phyloP scores from a whole-genome alignment of 2,329 filamentous ascomycete species.

The Elsinoe perseae region DNA sequence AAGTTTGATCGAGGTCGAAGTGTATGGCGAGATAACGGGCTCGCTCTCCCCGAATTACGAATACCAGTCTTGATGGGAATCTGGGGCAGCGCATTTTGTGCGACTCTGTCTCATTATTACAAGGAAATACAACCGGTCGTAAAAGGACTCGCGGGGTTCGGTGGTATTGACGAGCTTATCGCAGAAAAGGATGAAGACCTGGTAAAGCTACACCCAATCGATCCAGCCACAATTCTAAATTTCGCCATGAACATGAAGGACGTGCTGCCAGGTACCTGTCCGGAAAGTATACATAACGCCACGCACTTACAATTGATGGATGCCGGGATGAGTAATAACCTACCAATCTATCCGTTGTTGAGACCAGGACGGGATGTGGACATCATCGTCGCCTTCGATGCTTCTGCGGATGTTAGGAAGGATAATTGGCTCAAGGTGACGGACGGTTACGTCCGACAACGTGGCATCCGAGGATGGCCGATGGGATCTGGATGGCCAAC shows the following conservation, averaged over 20 bases:
- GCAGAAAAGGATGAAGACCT: slow-evolving; percentile 75
- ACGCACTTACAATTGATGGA: slow-evolving; percentile 71
- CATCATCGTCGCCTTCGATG: slow-evolving; percentile 86
- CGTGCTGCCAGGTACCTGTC: slow-evolving; percentile 66
- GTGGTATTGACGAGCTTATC: slow-evolving; percentile 69
- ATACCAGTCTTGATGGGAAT: slow-evolving; percentile 81
- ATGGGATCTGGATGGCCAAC: slow-evolving; percentile 90
- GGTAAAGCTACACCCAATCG: slow-evolving; percentile 87
- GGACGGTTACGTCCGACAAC: slow-evolving; percentile 84
- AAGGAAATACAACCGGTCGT: slow-evolving; percentile 82
- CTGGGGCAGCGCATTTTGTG: slow-evolving; percentile 96
- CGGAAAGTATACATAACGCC: slow-evolving; percentile 62
- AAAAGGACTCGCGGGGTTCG: slow-evolving; percentile 65
- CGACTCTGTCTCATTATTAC: slow-evolving; percentile 92
- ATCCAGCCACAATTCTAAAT: slow-evolving; percentile 85
- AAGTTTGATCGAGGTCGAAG: slow-evolving; percentile 67
- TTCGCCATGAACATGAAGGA: slow-evolving; percentile 75
- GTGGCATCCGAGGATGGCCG: slow-evolving; percentile 90
- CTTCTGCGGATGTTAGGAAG: slow-evolving; percentile 82
- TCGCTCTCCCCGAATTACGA: slow-evolving; percentile 74
- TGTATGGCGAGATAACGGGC: slow-evolving; percentile 53
- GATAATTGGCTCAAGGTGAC: slow-evolving; percentile 95
- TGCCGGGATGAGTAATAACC: slow-evolving; percentile 96
- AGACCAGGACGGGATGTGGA: slow-evolving; percentile 84
- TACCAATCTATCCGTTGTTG: slow-evolving; percentile 90